Conservation (phyloP, 768 basidiomycete genomes). For the Clathrus columnatus region DNA sequence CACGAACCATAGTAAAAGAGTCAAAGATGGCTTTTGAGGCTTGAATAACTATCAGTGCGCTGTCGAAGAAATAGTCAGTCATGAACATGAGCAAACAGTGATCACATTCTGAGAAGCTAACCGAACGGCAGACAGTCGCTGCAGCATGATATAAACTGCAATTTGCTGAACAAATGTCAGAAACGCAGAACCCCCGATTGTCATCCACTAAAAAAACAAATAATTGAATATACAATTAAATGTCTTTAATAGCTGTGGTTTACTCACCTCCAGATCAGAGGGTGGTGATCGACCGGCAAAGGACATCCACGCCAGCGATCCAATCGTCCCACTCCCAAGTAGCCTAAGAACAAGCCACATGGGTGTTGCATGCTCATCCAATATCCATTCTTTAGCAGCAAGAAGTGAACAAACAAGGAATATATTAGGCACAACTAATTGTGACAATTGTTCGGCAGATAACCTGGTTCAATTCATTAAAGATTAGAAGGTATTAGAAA, state of each 20-base stretch:
- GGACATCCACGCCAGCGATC: conserved; percentile 52
- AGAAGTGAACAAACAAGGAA: conserved; percentile 55
- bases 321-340: conserved; percentile 63
- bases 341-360: conserved; percentile 73
- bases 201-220: conserved; percentile 48
- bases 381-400: conserved; percentile 57
- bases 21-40: conserved; percentile 63
- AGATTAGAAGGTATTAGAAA: conserved; percentile 15
- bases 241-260: conserved; percentile 2
- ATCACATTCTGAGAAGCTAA: conserved; percentile 24
- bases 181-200: conserved; percentile 57
- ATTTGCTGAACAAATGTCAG: conserved; percentile 61
- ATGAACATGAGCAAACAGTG: too few species aligned
- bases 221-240: conserved; percentile 11
- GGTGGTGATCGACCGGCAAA: conserved; percentile 43
- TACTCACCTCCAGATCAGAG: conserved; percentile 50
- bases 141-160: conserved; percentile 58
- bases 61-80: conserved; percentile 20
- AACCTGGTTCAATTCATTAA: conserved; percentile 30
- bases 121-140: conserved; percentile 60
- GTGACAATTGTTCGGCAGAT: conserved; percentile 43
- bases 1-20: conserved; percentile 41
- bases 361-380: conserved; percentile 57
- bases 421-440: conserved; percentile 51
- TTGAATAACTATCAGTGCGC: conserved; percentile 61